Conservation (phyloP, 768 basidiomycete genomes). For the Pleurotus tuoliensis region DNA sequence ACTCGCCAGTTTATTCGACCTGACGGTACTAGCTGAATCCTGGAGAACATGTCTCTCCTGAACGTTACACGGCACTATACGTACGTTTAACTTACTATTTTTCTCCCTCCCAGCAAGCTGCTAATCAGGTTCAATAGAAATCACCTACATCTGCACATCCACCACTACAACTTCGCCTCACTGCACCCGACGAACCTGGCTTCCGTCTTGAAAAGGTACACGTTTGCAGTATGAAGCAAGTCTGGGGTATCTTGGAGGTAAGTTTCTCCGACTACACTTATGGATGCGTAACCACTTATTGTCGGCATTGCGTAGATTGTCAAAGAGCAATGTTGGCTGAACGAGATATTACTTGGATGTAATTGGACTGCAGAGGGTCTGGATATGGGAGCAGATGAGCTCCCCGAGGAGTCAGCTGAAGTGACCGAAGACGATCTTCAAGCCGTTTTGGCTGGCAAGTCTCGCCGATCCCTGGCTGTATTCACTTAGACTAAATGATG, state of each 20-base stretch:
- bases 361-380: conserved; percentile 59
- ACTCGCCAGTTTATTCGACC: background rate
- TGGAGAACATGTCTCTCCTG: conserved; percentile 40
- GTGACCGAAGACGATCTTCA: conserved; percentile 55
- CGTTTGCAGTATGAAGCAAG: conserved; percentile 67
- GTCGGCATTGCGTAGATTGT: conserved; percentile 47
- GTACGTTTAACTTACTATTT: conserved; percentile 34
- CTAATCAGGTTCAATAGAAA: conserved; percentile 30
- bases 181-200: conserved; percentile 71
- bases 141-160: conserved; percentile 70
- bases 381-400: conserved; percentile 21
- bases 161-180: conserved; percentile 62
- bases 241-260: conserved; percentile 75
- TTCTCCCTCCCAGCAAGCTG: background rate
- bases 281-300: conserved; percentile 3
- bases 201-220: conserved; percentile 69
- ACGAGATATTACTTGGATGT: conserved; percentile 59
- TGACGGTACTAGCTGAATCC: conserved; percentile 49
- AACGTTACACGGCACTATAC: conserved; percentile 65
- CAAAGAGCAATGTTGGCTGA: conserved; percentile 81
- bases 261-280: conserved; percentile 3
- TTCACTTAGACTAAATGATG: background rate
- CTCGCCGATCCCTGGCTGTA: background rate
- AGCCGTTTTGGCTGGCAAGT: conserved; percentile 59
- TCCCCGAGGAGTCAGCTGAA: conserved; percentile 25